Percentiles rank a stretch among this genome's conserved stretches.
These are phyloP conservation scores for Rutstroemia sp. DNA, from an alignment of 2,329 filamentous ascomycete genomes.

Conservation along the genomic window DNA sequence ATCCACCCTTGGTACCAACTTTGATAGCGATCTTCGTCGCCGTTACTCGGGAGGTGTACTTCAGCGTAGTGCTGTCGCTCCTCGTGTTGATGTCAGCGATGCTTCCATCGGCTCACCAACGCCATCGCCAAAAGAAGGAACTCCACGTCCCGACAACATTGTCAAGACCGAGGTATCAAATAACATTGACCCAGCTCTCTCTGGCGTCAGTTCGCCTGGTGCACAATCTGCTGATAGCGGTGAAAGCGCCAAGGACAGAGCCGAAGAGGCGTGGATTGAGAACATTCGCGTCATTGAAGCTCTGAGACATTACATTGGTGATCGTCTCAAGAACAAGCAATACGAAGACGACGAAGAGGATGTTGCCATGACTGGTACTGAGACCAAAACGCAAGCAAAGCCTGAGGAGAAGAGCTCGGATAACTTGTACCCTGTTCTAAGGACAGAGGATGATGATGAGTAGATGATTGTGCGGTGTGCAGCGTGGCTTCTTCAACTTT, in stretches of 20 bases:
- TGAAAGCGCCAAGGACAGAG: conserved; percentile 46
- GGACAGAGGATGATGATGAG: conserved; percentile 17
- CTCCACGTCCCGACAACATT: conserved; percentile 30
- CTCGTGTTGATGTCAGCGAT: conserved; percentile 27
- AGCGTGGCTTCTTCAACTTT: too few species aligned
- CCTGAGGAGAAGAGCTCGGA: conserved; percentile 9
- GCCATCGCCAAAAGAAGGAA: conserved; percentile 23
- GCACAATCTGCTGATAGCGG: conserved; percentile 43
- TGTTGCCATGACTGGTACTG: conserved; percentile 16
- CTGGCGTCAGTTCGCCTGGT: conserved; percentile 45
- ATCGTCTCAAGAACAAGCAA: conserved; percentile 49
- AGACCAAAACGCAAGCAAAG: background rate
- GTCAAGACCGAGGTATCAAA: conserved; percentile 33
- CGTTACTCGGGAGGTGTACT: conserved; percentile 62
- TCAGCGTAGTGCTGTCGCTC: conserved; percentile 45
- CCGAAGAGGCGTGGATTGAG: conserved; percentile 58
- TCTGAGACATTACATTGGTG: conserved; percentile 49
- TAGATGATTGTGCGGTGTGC: background rate
- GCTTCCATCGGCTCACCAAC: conserved; percentile 15
- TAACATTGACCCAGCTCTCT: conserved; percentile 30
- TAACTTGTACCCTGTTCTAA: conserved; percentile 21
- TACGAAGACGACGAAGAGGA: conserved; percentile 35
- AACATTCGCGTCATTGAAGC: conserved; percentile 59
- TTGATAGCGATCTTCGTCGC: conserved; percentile 55
- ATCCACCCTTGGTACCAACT: conserved; percentile 62